Base-by-base conservation (phyloP, 768 basidiomycete species). In the Rhodotorula sphaerocarpa region DNA sequence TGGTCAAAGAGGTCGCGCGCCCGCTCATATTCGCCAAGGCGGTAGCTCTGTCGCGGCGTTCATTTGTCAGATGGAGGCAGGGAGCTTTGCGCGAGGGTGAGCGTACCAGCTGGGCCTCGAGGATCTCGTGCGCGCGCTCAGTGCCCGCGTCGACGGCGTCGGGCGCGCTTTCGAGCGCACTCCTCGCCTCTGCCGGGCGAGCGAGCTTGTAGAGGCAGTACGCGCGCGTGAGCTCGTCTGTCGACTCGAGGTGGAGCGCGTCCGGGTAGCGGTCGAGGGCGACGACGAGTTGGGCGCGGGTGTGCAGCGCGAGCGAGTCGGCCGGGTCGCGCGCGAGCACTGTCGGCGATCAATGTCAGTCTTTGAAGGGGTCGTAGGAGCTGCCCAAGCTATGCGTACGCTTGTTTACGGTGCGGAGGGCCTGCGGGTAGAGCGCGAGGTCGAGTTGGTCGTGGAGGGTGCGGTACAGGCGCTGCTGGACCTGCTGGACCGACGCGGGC, bases 21-120 rank as follows among this genome's bases (percentile, higher is more conserved):
- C 10, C 45, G 31, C 43, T 72, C 66, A 69, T 73, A 77, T 25
- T 75, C 71, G 39, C 76, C 76, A 20, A 75, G 61, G 41, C 76
- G 67, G 65, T 75, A 78, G 56, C 70, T 69, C 77, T 77, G 60
- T 7, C 20, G 16, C 0, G 9, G 28, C 28, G 42, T 55, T 33
- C 31, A 20, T 52, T 16, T 7, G 14, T 3, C n/a, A 5, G 50
- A 2, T 30, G 25, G 9, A 7, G 16, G 11, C 21, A 33, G 23
- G 28, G 28, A 0, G 11, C 3, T 21, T 2, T 1, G 50, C 23
- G n/a, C 16, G 53, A 31, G 23, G 30, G 3, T 33, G 43, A 9
- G 73, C 77, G 65, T 30, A 79, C 78, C 31, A 79, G 74, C 64
- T 79, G 78, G 18, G 76, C 78, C 58, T 75, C 73, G 20, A 79